These are phyloP conservation scores for Suzukiozyma palmioleophila DNA, from an alignment of 1,139 yeast genomes.

Conservation along the genomic window DNA sequence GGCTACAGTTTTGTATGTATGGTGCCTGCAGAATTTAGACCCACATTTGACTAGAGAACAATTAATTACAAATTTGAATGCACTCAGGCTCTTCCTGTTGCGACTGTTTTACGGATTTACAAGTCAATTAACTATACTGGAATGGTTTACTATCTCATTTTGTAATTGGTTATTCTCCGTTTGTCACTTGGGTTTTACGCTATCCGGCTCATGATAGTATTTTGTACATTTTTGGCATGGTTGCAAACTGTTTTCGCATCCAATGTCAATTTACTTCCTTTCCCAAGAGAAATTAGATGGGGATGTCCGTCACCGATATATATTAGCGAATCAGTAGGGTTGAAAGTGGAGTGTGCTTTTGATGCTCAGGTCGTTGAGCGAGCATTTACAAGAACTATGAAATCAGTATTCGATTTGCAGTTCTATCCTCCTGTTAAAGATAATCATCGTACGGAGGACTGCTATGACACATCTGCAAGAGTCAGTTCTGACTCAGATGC, in stretches of 20 bases:
- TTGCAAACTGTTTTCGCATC: conserved; percentile 9
- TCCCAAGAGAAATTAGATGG: conserved; percentile 18
- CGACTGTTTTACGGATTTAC: background rate
- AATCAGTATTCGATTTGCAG: conserved; percentile 9
- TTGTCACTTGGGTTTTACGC: too few relatives aligned
- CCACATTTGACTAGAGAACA: too few relatives aligned
- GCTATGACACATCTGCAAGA: too few relatives aligned
- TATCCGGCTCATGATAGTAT: too few relatives aligned
- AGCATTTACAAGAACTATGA: conserved; percentile 17
- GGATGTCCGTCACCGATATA: conserved; percentile 1
- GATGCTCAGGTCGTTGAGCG: conserved; percentile 9
- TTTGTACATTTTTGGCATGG: background rate
- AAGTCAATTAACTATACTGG: too few relatives aligned
- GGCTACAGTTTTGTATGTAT: too few relatives aligned
- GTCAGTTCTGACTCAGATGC: too few relatives aligned
- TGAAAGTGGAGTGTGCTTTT: background rate
- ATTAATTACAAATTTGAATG: too few relatives aligned
- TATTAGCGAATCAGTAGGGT: background rate
- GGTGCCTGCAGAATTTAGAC: too few relatives aligned
- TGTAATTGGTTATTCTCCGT: too few relatives aligned
- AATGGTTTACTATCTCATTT: too few relatives aligned
- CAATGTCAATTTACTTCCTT: conserved; percentile 19
- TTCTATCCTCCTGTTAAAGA: background rate
- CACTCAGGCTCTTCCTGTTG: too few relatives aligned
- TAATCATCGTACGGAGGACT: conserved; percentile 1